Conservation (phyloP, 441 rosid species). For the Populus trichocarpa region DNA sequence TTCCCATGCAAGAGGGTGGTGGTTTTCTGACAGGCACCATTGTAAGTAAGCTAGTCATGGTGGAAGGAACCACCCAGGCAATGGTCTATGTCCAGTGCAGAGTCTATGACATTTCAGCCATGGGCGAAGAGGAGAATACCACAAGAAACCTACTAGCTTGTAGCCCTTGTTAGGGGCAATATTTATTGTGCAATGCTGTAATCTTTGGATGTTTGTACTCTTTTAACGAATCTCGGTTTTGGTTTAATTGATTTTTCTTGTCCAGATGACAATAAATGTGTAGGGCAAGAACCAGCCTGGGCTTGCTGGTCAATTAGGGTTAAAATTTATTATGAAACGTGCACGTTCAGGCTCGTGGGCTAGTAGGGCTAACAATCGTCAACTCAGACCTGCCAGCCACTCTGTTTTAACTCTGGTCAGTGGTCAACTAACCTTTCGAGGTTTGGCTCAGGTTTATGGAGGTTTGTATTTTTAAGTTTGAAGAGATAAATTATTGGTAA, state of each 20-base stretch:
- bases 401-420: not conserved
- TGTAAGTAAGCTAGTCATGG: not conserved
- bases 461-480: too few relatives aligned
- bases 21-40: not conserved
- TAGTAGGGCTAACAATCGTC: not conserved
- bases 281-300: not conserved
- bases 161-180: too few relatives aligned
- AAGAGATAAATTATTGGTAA: too few relatives aligned
- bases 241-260: too few relatives aligned
- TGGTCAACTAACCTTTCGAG: not conserved
- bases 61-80: not conserved
- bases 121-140: not conserved
- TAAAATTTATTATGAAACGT: not conserved
- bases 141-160: too few relatives aligned
- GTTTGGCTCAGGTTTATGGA: not conserved
- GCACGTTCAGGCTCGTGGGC: not conserved
- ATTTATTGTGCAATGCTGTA: too few relatives aligned
- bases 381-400: not conserved
- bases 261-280: not conserved
- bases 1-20: constrained; percentile 1
- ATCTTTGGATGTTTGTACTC: too few relatives aligned
- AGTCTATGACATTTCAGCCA: not conserved
- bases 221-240: too few relatives aligned
- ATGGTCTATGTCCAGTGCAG: not conserved
- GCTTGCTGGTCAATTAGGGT: not conserved